Conservation (phyloP, 2,329 filamentous ascomycete genomes). For the Fusarium abutilonis region DNA sequence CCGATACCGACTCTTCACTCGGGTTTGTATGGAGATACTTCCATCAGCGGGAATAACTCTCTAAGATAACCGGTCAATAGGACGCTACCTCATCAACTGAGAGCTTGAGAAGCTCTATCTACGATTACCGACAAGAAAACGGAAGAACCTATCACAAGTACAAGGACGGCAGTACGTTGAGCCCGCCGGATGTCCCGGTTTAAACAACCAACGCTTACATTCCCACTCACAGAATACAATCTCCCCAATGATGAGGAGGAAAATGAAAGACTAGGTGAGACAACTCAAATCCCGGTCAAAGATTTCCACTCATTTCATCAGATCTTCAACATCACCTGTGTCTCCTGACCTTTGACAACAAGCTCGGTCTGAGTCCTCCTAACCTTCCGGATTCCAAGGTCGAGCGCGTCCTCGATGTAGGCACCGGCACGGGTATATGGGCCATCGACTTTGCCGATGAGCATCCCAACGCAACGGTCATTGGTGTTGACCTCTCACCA, state of each 20-base stretch:
- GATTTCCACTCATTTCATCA: background rate
- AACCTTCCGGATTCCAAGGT: background rate
- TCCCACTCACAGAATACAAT: slow-evolving; percentile 11
- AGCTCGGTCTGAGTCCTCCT: slow-evolving; percentile 17
- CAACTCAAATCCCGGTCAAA: accelerated
- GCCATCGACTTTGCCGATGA: slow-evolving; percentile 24
- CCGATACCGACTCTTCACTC: background rate
- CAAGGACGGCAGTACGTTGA: slow-evolving; percentile 14
- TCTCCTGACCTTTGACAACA: slow-evolving; percentile 14
- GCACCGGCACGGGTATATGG: slow-evolving; percentile 24
- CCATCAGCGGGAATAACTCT: too few species aligned
- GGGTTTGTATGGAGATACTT: background rate
- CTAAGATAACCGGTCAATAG: background rate
- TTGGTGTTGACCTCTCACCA: slow-evolving; percentile 23
- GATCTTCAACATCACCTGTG: slow-evolving; percentile 24
- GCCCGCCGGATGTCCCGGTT: too few species aligned
- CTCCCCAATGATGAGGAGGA: slow-evolving; percentile 19
- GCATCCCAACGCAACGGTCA: slow-evolving; percentile 10
- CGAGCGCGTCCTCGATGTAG: slow-evolving; percentile 20
- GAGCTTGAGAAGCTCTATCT: slow-evolving; percentile 21
- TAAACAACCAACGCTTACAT: background rate
- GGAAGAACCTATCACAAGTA: slow-evolving; percentile 25
- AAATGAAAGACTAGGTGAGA: slow-evolving; percentile 11
- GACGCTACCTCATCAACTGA: slow-evolving; percentile 18
- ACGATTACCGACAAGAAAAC: slow-evolving; percentile 16